Base-by-base conservation (phyloP, 306 rosid species). In the Vigna reflexopilosa region DNA sequence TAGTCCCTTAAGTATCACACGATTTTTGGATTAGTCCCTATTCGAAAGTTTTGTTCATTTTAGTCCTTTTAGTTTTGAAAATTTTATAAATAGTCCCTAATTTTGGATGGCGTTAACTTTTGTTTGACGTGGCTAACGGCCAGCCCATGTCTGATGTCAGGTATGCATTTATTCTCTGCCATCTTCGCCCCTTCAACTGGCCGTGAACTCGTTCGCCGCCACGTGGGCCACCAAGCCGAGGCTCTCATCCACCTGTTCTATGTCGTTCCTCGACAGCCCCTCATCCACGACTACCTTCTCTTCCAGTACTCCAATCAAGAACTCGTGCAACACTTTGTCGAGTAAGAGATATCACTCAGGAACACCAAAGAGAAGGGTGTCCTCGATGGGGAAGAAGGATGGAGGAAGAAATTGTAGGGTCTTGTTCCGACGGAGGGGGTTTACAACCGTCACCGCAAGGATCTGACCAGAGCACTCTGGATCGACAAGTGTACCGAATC, bases 131-230 rank as follows among this genome's bases (percentile, higher is more conserved):
- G 22, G 22, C 22, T 20, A 20, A 20, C 1, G 22, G 22, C 22
- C 22, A 20, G 22, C 22, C 1, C 22, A 20, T 1, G 22, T 20
- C 22, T 20, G 22, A 20, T 20, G 22, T 0, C 22, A 20, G 22
- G 22, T 20, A 20, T 20, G 22, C 22, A 20, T 20, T 20, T 20
- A 20, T 0, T 20, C 22, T 20, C 22, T 20, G 97, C 97, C 65
- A 88, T 94, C 26, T 94, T 92, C 4, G 89, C 90, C 63, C 95
- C 97, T 19, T 94, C 97, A 3, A 90, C 97, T 0, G 93, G 90
- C 11, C 97, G 96, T 0, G 91, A 92, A 1, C 79, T 87, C 0
- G 91, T 94, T 15, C 88, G 93, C 0, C 13, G 8, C 10, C 91
- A 80, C 16, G 97, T 94, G 0, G 97, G 97, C 0, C 79, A 75